Percentiles rank a stretch among this genome's conserved stretches.
These are phyloP conservation scores for Chamaecrista fasciculata DNA, from an alignment of 306 rosid species.

Conservation along the genomic window DNA sequence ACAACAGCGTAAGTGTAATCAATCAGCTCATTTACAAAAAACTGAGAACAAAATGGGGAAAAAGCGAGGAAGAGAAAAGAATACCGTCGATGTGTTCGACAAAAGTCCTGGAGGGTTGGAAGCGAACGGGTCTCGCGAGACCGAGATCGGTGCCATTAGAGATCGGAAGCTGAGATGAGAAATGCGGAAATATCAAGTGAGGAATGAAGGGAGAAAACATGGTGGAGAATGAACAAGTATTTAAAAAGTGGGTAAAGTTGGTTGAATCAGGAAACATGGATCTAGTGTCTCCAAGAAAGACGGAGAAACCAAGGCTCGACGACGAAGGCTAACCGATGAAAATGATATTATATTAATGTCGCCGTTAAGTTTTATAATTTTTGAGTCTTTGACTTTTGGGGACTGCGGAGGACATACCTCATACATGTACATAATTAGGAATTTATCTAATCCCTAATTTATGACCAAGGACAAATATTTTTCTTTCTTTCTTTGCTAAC, in stretches of 20 bases:
- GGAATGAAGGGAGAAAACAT: constrained; percentile 33
- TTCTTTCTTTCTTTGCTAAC: too few relatives aligned
- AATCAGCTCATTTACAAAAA: background rate
- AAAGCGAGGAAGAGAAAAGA: background rate
- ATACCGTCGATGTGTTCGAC: constrained; percentile 39
- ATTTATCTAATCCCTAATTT: too few relatives aligned
- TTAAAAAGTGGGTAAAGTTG: constrained; percentile 37
- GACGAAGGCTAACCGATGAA: background rate
- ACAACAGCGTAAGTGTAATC: background rate
- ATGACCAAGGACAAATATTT: too few relatives aligned
- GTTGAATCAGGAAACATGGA: constrained; percentile 45
- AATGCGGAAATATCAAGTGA: background rate
- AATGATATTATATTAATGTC: background rate
- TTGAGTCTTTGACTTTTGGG: too few relatives aligned
- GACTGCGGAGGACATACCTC: too few relatives aligned
- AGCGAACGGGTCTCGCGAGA: constrained; percentile 38
- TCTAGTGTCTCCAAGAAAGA: constrained; percentile 69
- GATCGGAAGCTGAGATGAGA: constrained; percentile 17
- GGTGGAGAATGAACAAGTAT: background rate
- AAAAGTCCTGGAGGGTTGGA: constrained; percentile 21
- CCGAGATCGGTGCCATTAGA: constrained; percentile 63
- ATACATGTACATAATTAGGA: too few relatives aligned
- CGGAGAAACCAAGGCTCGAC: constrained; percentile 81
- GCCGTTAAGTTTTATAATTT: too few relatives aligned
- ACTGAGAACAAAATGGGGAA: background rate